These are phyloP conservation scores for Suhomyces ambrosiae DNA, from an alignment of 1,139 yeast species.

Conservation along the genomic window DNA sequence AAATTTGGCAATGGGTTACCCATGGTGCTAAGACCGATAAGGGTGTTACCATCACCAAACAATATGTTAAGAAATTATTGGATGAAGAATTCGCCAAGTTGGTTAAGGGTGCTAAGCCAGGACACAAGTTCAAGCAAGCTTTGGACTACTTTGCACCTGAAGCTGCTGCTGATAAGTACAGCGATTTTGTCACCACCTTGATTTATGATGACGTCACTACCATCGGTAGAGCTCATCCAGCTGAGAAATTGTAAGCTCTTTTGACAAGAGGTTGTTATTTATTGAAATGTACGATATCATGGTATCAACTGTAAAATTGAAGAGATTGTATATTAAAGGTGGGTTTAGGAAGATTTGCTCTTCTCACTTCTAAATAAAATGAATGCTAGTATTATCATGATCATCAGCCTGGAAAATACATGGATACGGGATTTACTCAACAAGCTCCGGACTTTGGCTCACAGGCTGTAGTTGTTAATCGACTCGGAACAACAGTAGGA, in stretches of 20 bases:
- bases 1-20: conserved; percentile 82
- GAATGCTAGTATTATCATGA: too few relatives aligned
- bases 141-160: conserved; percentile 66
- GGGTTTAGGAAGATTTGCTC: too few relatives aligned
- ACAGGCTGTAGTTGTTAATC: too few relatives aligned
- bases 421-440: too few relatives aligned
- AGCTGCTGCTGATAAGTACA: conserved; percentile 64
- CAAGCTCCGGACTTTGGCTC: too few relatives aligned
- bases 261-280: conserved; percentile 13
- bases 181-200: conserved; percentile 71
- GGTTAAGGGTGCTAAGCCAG: conserved; percentile 47
- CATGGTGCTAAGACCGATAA: conserved; percentile 67
- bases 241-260: conserved; percentile 43
- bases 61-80: conserved; percentile 56
- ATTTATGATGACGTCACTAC: conserved; percentile 48
- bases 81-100: conserved; percentile 65
- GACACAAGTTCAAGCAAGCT: conserved; percentile 65
- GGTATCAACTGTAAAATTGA: too few relatives aligned
- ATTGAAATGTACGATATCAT: conserved; percentile 8
- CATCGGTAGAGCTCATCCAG: conserved; percentile 47
- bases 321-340: too few relatives aligned
- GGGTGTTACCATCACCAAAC: conserved; percentile 59
- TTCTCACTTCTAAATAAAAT: too few relatives aligned
- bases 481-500: too few relatives aligned
- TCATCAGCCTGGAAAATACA: too few relatives aligned